A percentile compares a stretch with the other conserved stretches of the same genome.
phyloP scores from a whole-genome alignment of 1,284 basidiomycete genomes.

The Cutaneotrichosporon sp. region DNA sequence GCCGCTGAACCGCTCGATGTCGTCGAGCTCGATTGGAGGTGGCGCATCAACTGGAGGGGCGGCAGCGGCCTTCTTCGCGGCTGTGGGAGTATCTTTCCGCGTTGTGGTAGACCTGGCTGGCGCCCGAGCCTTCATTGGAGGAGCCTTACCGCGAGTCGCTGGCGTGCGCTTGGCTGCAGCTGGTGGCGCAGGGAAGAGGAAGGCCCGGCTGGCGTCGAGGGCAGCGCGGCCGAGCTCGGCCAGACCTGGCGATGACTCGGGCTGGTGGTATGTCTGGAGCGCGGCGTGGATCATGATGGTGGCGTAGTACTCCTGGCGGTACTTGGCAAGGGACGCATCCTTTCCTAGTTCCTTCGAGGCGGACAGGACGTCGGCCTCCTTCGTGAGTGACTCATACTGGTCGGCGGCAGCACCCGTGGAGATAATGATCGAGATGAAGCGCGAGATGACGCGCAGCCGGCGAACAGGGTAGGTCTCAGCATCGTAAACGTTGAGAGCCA shows the following conservation, averaged over 20 bases:
- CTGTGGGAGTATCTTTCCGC: constrained; percentile 1
- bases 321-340: constrained; percentile 24
- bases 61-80: not conserved
- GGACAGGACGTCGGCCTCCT: constrained; percentile 5
- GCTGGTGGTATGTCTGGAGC: constrained; percentile 35
- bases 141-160: constrained; percentile 7
- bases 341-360: constrained; percentile 17
- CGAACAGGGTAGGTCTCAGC: constrained; percentile 34
- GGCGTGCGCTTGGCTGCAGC: not conserved
- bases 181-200: constrained; percentile 30
- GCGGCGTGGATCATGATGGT: constrained; percentile 28
- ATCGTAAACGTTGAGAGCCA: constrained; percentile 36
- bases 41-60: not conserved
- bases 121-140: not conserved
- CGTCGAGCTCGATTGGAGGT: constrained; percentile 47
- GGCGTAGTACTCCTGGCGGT: constrained; percentile 33
- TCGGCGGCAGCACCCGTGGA: constrained; percentile 26
- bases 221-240: constrained; percentile 24
- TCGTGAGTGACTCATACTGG: constrained; percentile 23
- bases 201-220: constrained; percentile 26
- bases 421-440: constrained; percentile 22
- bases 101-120: not conserved
- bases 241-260: constrained; percentile 26
- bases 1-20: constrained; percentile 58
- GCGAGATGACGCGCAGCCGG: constrained; percentile 27